Percentiles rank a stretch among this genome's conserved stretches.
Conservation (phyloP, 176 grass and related monocot genomes). For the Oryza glumipatula region DNA sequence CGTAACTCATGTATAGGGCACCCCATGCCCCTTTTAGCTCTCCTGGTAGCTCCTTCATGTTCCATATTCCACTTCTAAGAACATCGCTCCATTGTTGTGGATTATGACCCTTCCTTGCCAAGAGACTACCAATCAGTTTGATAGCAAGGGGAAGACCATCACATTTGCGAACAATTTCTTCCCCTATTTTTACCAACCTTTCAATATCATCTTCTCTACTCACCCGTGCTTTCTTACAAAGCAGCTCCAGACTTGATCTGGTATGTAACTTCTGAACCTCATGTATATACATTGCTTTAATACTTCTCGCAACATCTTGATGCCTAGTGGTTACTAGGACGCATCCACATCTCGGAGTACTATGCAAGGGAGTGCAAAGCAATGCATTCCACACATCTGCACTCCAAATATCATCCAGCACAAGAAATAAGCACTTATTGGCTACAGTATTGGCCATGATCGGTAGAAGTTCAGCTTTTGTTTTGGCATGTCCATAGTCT, state of each 20-base stretch:
- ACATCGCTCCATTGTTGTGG: constrained; percentile 39
- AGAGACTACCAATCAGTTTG: constrained; percentile 32
- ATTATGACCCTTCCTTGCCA: constrained; percentile 33
- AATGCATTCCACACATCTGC: constrained; percentile 8
- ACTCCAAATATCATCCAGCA: constrained; percentile 51
- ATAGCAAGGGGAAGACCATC: too few relatives aligned
- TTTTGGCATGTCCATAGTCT: background rate
- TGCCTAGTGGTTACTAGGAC: constrained; percentile 44
- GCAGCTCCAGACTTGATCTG: constrained; percentile 20
- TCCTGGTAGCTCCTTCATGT: constrained; percentile 21
- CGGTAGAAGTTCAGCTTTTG: constrained; percentile 13
- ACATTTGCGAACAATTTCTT: too few relatives aligned
- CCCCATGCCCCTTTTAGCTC: constrained; percentile 27
- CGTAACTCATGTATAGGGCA: constrained; percentile 33
- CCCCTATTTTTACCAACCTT: constrained; percentile 32
- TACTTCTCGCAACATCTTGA: background rate
- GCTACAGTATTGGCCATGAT: background rate
- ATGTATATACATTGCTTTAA: too few relatives aligned
- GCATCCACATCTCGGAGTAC: background rate
- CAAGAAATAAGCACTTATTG: constrained; percentile 33
- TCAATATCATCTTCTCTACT: constrained; percentile 4
- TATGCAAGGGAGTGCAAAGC: background rate
- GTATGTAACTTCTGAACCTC: too few relatives aligned
- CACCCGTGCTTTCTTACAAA: constrained; percentile 20
- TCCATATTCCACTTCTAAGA: constrained; percentile 45